Conservation (phyloP, 2,329 filamentous ascomycete species). For the Paecilomyces sp. region DNA sequence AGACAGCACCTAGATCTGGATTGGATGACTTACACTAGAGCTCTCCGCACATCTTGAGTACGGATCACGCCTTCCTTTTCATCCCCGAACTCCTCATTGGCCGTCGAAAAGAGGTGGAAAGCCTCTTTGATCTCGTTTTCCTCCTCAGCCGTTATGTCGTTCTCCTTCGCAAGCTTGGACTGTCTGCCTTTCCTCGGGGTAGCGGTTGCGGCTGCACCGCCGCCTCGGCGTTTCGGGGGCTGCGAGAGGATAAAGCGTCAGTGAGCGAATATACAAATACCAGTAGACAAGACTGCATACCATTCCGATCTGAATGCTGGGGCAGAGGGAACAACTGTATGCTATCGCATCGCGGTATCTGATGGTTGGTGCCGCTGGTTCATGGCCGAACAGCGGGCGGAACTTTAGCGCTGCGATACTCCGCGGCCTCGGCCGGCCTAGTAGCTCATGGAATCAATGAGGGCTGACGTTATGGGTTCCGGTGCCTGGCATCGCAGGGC, state of each 20-base stretch:
- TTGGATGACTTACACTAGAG: conserved; percentile 56
- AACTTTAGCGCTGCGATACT: not conserved
- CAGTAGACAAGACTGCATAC: not conserved
- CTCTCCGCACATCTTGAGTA: conserved; percentile 61
- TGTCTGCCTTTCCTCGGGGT: conserved; percentile 46
- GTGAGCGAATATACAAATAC: not conserved
- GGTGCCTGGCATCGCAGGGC: not conserved
- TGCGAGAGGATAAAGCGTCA: conserved; percentile 6
- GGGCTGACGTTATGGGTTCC: not conserved
- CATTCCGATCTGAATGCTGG: not conserved
- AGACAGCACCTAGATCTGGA: not conserved
- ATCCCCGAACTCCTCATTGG: conserved; percentile 55
- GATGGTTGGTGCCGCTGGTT: not conserved
- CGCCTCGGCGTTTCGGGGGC: conserved; percentile 31
- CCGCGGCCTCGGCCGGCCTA: not conserved
- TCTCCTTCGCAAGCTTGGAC: conserved; percentile 87
- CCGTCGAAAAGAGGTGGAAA: conserved; percentile 66
- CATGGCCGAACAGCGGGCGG: not conserved
- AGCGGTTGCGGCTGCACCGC: conserved; percentile 18
- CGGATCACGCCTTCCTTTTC: conserved; percentile 67
- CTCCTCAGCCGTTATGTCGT: conserved; percentile 75
- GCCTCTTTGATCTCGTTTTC: conserved; percentile 89
- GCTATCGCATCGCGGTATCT: not conserved
- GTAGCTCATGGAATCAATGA: not conserved
- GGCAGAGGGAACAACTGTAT: not conserved